Base-by-base conservation (phyloP, 352 stramenopile species). In the Pythium dissotocum region DNA sequence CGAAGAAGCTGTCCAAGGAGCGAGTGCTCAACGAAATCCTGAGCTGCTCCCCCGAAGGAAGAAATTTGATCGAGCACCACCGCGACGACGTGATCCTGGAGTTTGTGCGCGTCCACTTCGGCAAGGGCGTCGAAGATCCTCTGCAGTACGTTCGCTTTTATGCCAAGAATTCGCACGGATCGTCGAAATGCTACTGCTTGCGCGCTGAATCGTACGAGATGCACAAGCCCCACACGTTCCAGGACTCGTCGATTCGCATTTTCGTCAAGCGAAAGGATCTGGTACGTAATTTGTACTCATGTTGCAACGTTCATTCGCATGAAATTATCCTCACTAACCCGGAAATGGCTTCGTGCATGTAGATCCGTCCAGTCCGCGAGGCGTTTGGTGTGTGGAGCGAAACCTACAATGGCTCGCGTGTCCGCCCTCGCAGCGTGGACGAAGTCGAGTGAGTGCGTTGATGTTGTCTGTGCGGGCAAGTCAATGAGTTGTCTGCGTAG, bases 121-220 rank as follows among this genome's bases (percentile, higher is more conserved):
- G 90, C n/a, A 96, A 97, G 59, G 86, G 85, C 1, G 77, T 79
- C 1, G 52, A 81, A 9, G 87, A 97, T 57, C 90, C 89, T 28
- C 59, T 97, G 4, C 63, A 83, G 13, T 64, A 85, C 28, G 76
- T 94, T 6, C 79, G 86, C 10, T 97, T 97, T 53, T 97, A 93
- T 67, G 76, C 76, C 9, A 93, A 95, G 73, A 78, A 84, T 44
- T 81, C 83, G 10, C 77, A 65, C 6, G 67, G 73, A 35, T 70
- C 53, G 32, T 77, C 73, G 0, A 76, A 56, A 1, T 94, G 87
- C 70, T 92, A 84, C 38, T 74, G 69, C 13, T 67, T 94, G 21
- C 69, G 77, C 1, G 51, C 72, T 26, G 81, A 84, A 38, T 75
- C 77, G 26, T 94, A 94, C 36, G 76, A 78, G 48, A 91, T 91